Evolutionary conservation across 2,329 filamentous ascomycete species (phyloP).

Genomic region (Juglanconis juglandina): DNA sequence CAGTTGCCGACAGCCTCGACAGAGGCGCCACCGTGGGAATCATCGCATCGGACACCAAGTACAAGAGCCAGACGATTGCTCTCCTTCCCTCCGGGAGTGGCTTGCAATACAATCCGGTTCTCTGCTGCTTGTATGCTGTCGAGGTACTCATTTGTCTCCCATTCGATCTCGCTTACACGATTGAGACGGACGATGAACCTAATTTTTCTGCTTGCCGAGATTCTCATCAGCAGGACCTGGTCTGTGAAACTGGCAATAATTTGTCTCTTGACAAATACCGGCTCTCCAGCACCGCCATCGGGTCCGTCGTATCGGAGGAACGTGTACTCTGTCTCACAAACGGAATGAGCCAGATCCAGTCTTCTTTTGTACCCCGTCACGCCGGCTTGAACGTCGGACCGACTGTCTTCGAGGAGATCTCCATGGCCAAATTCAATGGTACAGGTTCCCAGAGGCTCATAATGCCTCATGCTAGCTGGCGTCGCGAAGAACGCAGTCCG

Average conservation of each 20-base stretch:
- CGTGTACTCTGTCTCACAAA: slow-evolving; percentile 12
- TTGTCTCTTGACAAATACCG: slow-evolving; percentile 16
- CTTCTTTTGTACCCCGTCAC: slow-evolving; percentile 17
- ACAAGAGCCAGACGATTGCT: slow-evolving; percentile 32
- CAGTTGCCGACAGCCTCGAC: slow-evolving; percentile 32
- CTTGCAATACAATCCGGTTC: slow-evolving; percentile 32
- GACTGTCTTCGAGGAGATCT: not conserved
- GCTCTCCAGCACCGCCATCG: not conserved
- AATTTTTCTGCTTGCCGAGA: slow-evolving; percentile 19
- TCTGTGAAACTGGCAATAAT: slow-evolving; percentile 22
- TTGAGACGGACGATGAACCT: slow-evolving; percentile 29
- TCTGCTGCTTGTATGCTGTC: slow-evolving; percentile 30
- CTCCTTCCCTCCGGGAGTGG: slow-evolving; percentile 34
- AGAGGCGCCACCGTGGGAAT: slow-evolving; percentile 22
- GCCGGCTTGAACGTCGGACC: not conserved
- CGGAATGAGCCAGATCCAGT: slow-evolving; percentile 19
- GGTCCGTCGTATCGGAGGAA: not conserved
- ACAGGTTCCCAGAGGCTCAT: slow-evolving; percentile 38
- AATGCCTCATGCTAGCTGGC: slow-evolving; percentile 44
- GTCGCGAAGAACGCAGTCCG: slow-evolving; percentile 41
- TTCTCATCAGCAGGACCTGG: slow-evolving; percentile 17
- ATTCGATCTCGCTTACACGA: slow-evolving; percentile 38
- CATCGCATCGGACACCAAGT: slow-evolving; percentile 26
- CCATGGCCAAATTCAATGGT: slow-evolving; percentile 38
- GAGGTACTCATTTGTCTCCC: slow-evolving; percentile 41